phyloP scores from a whole-genome alignment of 805 yeast species.

The Kodamaea neixiangensis region DNA sequence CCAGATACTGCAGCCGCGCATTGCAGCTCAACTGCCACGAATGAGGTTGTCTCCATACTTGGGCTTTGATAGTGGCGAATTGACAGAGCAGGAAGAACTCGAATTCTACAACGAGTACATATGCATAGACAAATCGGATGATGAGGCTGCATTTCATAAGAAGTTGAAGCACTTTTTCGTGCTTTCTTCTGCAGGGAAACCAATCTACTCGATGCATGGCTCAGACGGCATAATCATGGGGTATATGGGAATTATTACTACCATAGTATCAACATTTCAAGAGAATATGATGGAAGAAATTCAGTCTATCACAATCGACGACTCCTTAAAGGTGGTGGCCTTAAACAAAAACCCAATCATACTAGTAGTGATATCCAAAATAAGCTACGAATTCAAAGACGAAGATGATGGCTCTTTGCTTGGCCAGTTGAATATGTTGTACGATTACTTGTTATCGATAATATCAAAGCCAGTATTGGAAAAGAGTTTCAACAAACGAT shows the following conservation, averaged over 20 bases:
- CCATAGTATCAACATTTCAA: constrained; percentile 71
- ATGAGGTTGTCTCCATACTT: constrained; percentile 3
- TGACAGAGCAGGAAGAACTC: constrained; percentile 6
- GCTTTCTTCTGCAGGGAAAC: constrained; percentile 84
- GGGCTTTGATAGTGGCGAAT: constrained; percentile 3
- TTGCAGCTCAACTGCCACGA: background rate
- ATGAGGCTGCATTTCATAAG: constrained; percentile 22
- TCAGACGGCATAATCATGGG: constrained; percentile 66
- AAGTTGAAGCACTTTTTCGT: constrained; percentile 72
- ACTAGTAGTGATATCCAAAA: constrained; percentile 65
- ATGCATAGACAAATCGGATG: constrained; percentile 17
- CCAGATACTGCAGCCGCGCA: constrained; percentile 6
- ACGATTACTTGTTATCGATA: constrained; percentile 79
- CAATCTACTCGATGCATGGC: constrained; percentile 78
- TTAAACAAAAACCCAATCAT: constrained; percentile 68
- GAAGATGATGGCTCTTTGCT: constrained; percentile 19
- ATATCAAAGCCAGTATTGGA: constrained; percentile 77
- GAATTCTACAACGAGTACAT: constrained; percentile 20
- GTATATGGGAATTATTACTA: constrained; percentile 78
- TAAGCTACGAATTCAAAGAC: constrained; percentile 45
- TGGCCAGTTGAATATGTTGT: constrained; percentile 67
- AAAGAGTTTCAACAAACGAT: constrained; percentile 65
- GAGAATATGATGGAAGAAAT: constrained; percentile 41
- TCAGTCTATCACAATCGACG: constrained; percentile 52
- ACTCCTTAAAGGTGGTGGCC: constrained; percentile 54